These are phyloP conservation scores for Phycomyces blakesleeanus DNA, from an alignment of 192 early-diverging fungal species.

Conservation along the genomic window DNA sequence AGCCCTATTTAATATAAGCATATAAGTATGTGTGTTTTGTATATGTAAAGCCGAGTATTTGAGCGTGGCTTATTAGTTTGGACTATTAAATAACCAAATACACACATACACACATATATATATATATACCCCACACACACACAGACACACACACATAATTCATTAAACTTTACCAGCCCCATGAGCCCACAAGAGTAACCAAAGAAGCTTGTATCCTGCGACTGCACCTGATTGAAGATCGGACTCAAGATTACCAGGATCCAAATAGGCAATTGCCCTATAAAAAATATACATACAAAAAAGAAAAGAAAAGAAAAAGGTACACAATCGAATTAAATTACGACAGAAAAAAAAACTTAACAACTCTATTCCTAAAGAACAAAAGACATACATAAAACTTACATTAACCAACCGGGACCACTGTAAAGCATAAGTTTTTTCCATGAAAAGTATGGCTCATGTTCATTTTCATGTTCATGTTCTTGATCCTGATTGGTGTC, in stretches of 20 bases:
- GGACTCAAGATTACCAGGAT: slow-evolving; percentile 67
- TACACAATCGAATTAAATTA: neutral
- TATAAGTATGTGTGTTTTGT: neutral
- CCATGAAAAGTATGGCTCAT: slow-evolving; percentile 54
- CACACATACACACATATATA: too few relatives aligned
- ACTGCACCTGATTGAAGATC: slow-evolving; percentile 69
- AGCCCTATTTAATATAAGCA: slow-evolving; percentile 41
- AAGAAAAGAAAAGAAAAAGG: too few relatives aligned
- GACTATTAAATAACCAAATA: too few relatives aligned
- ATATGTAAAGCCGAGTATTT: neutral
- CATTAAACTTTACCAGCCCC: slow-evolving; percentile 35
- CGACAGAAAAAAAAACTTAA: neutral
- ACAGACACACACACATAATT: too few relatives aligned
- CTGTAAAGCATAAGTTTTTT: slow-evolving; percentile 59
- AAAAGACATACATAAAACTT: too few relatives aligned
- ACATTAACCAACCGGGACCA: slow-evolving; percentile 54
- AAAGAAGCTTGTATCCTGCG: slow-evolving; percentile 62
- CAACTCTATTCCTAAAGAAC: too few relatives aligned
- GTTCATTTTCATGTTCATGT: neutral
- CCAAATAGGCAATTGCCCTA: slow-evolving; percentile 64
- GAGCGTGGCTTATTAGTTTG: neutral
- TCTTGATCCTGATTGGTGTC: slow-evolving; percentile 7
- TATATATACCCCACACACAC: too few relatives aligned
- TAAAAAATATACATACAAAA: too few relatives aligned
- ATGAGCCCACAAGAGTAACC: slow-evolving; percentile 63